Conservation (phyloP, 1,139 yeast genomes). For the Suzukiozyma palmioleophila region DNA sequence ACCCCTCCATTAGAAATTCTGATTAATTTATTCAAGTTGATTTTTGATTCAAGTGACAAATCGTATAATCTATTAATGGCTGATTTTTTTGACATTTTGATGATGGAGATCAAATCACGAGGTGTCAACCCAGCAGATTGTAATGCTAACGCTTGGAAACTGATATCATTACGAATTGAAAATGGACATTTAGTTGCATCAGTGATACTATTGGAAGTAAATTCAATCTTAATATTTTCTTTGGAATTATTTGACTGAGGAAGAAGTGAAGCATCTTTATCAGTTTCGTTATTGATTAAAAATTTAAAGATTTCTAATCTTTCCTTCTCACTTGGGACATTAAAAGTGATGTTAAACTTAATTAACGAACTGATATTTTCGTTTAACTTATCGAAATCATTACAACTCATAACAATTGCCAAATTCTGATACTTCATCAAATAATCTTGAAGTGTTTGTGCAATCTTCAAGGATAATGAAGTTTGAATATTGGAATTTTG, state of each 20-base stretch:
- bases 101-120: slow-evolving; percentile 70
- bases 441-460: slow-evolving; percentile 56
- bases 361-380: slow-evolving; percentile 63
- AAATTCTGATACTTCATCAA: slow-evolving; percentile 32
- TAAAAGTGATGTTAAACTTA: slow-evolving; percentile 71
- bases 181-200: slow-evolving; percentile 21
- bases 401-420: slow-evolving; percentile 64
- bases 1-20: slow-evolving; percentile 49
- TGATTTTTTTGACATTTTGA: slow-evolving; percentile 56
- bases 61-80: slow-evolving; percentile 50
- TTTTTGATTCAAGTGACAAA: slow-evolving; percentile 14
- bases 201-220: slow-evolving; percentile 9
- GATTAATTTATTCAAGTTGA: slow-evolving; percentile 23
- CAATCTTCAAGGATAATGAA: slow-evolving; percentile 55
- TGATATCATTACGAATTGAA: slow-evolving; percentile 49
- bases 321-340: slow-evolving; percentile 78
- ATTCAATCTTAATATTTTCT: slow-evolving; percentile 2
- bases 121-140: slow-evolving; percentile 95
- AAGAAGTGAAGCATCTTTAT: not conserved
- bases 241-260: slow-evolving; percentile 1
- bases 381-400: slow-evolving; percentile 67
- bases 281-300: slow-evolving; percentile 29
- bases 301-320: slow-evolving; percentile 59
- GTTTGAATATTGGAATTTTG: slow-evolving; percentile 55
- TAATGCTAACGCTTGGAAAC: slow-evolving; percentile 57